A percentile compares a stretch with the other conserved stretches of the same genome.
These are phyloP conservation scores for Thymus mandschuricus DNA, from an alignment of 257 asterid species.

Conservation along the genomic window DNA sequence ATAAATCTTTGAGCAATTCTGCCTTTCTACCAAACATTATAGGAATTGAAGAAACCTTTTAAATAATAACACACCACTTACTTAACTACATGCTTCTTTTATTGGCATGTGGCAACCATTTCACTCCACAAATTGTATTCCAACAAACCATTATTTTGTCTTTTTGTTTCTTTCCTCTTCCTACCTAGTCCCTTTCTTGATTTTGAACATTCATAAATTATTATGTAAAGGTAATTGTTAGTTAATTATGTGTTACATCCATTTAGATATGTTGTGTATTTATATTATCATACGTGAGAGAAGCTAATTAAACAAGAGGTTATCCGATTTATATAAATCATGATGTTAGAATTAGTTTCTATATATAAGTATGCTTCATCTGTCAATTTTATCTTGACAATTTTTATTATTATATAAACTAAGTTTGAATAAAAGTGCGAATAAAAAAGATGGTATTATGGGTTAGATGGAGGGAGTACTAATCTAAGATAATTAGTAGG, in stretches of 20 bases:
- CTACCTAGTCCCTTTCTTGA: slow-evolving; percentile 4
- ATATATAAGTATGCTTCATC: too few relatives aligned
- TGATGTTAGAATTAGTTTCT: too few relatives aligned
- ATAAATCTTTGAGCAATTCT: slow-evolving; percentile 24
- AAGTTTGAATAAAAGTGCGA: too few relatives aligned
- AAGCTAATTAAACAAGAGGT: neutral
- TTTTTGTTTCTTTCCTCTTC: slow-evolving; percentile 7
- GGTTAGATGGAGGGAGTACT: too few relatives aligned
- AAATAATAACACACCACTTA: slow-evolving; percentile 26
- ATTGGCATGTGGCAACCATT: slow-evolving; percentile 29
- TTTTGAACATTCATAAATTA: slow-evolving; percentile 16
- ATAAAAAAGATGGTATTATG: too few relatives aligned
- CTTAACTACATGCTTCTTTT: slow-evolving; percentile 15
- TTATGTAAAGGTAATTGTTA: neutral
- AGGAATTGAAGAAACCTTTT: slow-evolving; percentile 13
- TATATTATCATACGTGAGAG: neutral
- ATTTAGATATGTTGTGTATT: neutral
- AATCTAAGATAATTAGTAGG: too few relatives aligned
- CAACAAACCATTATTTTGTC: slow-evolving; percentile 34
- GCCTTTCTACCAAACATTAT: slow-evolving; percentile 50
- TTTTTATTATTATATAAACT: too few relatives aligned
- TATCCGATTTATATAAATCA: neutral
- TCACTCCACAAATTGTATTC: slow-evolving; percentile 8
- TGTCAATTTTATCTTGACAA: too few relatives aligned
- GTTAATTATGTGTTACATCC: neutral